Evolutionary conservation across 192 early-diverging fungal genomes (phyloP).

Genomic region (Coemansia asiatica): DNA sequence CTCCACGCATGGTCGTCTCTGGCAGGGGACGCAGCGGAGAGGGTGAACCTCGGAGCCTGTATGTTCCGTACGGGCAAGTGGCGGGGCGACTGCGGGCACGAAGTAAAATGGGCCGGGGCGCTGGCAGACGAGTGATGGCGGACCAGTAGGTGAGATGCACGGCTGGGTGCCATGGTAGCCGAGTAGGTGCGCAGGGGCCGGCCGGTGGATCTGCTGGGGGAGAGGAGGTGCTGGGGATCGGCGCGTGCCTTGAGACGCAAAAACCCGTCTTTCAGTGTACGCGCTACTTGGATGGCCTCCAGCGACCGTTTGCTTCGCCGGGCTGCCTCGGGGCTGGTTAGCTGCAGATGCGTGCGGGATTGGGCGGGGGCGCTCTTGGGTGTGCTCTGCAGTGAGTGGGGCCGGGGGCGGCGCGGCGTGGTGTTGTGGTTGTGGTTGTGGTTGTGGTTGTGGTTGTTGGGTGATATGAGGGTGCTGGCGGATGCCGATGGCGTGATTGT

Average conservation of each 20-base stretch:
- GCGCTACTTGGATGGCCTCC: slow-evolving; percentile 43
- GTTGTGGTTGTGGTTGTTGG: background rate
- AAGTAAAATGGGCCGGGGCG: background rate
- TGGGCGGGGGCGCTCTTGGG: slow-evolving; percentile 36
- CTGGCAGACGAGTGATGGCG: background rate
- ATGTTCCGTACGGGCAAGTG: background rate
- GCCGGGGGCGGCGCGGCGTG: background rate
- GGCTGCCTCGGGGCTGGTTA: slow-evolving; percentile 33
- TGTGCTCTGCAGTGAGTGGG: background rate
- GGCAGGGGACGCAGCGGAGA: background rate
- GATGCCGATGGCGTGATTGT: background rate
- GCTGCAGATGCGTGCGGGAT: slow-evolving; percentile 19
- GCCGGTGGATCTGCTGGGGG: background rate
- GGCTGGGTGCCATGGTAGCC: slow-evolving; percentile 16
- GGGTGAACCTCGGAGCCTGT: background rate
- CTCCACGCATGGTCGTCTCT: background rate
- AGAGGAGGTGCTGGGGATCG: slow-evolving; percentile 18
- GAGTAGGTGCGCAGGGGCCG: slow-evolving; percentile 36
- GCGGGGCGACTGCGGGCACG: background rate
- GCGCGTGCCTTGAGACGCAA: slow-evolving; percentile 38
- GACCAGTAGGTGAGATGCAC: background rate
- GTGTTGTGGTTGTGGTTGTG: background rate
- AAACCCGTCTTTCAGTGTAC: slow-evolving; percentile 48
- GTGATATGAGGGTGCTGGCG: background rate
- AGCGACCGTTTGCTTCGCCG: slow-evolving; percentile 38